Evolutionary conservation across 208 protist genomes (phyloP).

Genomic region (Crithidia bombi): DNA sequence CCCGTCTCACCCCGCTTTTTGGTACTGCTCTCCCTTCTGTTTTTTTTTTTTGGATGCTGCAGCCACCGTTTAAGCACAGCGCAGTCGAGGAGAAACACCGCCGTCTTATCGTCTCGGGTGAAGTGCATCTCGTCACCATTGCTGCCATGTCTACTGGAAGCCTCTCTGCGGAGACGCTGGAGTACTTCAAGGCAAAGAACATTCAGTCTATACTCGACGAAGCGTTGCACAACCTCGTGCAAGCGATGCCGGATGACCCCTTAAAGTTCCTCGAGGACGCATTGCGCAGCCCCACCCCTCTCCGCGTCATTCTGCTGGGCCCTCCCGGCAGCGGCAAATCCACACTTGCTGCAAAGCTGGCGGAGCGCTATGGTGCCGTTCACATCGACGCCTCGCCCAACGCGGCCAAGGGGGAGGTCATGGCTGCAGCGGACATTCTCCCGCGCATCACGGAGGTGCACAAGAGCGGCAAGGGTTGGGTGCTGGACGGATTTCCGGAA

Average conservation of each 20-base stretch:
- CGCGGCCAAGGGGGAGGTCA: slow-evolving; percentile 48
- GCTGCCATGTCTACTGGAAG: slow-evolving; percentile 68
- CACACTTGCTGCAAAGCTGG: slow-evolving; percentile 84
- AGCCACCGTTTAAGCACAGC: no score
- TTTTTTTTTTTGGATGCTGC: no score
- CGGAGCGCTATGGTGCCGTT: slow-evolving; percentile 77
- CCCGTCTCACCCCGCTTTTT: no score
- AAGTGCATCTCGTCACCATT: not conserved
- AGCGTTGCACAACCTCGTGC: slow-evolving; percentile 77
- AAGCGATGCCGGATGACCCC: slow-evolving; percentile 69
- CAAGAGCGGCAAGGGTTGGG: slow-evolving; percentile 57
- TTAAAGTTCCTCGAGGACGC: slow-evolving; percentile 59
- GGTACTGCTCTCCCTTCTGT: no score
- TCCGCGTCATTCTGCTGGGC: slow-evolving; percentile 82
- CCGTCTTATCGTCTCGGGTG: not conserved
- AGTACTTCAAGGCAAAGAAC: slow-evolving; percentile 78
- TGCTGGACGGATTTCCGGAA: slow-evolving; percentile 85
- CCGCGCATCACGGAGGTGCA: slow-evolving; percentile 46
- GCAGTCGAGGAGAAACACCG: not conserved
- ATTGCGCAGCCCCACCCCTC: slow-evolving; percentile 46
- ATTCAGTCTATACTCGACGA: slow-evolving; percentile 75
- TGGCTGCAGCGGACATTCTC: slow-evolving; percentile 56
- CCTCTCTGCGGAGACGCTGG: slow-evolving; percentile 57
- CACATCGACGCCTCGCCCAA: slow-evolving; percentile 88
- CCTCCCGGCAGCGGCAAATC: slow-evolving; percentile 92